phyloP scores from a whole-genome alignment of 805 yeast species.

The Hanseniaspora jakobsenii region DNA sequence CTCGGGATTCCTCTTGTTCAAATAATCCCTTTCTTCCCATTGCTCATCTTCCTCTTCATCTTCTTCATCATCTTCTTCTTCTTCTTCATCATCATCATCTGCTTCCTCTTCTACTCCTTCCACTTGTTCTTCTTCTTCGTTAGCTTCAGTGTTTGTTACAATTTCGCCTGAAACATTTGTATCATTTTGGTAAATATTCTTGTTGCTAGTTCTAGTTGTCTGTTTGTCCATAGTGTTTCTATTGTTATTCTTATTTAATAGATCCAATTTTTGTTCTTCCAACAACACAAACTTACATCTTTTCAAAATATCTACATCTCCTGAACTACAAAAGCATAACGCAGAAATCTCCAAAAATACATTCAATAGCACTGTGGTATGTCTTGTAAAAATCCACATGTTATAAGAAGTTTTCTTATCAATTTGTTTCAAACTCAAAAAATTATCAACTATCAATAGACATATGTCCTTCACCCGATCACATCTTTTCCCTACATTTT shows the following conservation, averaged over 20 bases:
- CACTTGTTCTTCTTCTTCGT: neutral
- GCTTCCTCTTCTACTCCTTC: slow-evolving; percentile 15
- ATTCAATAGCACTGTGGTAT: slow-evolving; percentile 46
- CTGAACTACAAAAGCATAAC: slow-evolving; percentile 78
- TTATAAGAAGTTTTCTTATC: slow-evolving; percentile 42
- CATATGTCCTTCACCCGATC: slow-evolving; percentile 39
- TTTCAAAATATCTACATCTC: slow-evolving; percentile 68
- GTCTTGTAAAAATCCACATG: slow-evolving; percentile 38
- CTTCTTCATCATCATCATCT: slow-evolving; percentile 1
- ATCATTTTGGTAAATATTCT: neutral
- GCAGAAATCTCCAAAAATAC: slow-evolving; percentile 54
- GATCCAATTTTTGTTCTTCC: neutral
- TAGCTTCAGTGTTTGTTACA: neutral
- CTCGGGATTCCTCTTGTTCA: neutral
- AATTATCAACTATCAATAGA: slow-evolving; percentile 22
- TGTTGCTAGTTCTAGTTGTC: too few species aligned
- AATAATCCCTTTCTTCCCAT: neutral
- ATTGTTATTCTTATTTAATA: neutral
- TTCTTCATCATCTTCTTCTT: neutral
- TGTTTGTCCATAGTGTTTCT: too few species aligned
- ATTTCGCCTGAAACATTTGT: neutral
- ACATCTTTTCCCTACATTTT: slow-evolving; percentile 60
- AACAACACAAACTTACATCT: slow-evolving; percentile 27
- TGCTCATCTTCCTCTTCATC: slow-evolving; percentile 13
- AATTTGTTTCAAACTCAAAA: slow-evolving; percentile 26